phyloP scores from a whole-genome alignment of 345 rosid species.

The Sapria himalayana region DNA sequence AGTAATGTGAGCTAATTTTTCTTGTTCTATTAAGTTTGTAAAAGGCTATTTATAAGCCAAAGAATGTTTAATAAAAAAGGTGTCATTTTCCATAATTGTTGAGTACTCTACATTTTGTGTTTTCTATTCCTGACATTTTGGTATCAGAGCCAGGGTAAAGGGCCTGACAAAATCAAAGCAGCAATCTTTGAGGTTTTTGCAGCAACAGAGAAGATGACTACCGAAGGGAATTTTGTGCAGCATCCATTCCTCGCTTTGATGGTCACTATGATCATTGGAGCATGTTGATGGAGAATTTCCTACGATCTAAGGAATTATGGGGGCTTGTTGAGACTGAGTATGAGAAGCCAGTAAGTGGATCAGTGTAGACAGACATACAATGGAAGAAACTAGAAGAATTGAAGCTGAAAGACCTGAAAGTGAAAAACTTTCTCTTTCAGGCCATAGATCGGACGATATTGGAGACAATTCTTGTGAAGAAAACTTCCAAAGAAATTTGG shows the following conservation, averaged over 20 bases:
- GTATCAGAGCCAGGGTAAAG: background rate
- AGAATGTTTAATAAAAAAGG: no score
- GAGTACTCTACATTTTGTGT: background rate
- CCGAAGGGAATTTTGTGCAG: background rate
- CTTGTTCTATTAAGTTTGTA: no score
- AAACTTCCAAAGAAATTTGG: background rate
- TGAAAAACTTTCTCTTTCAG: background rate
- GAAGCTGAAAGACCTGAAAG: background rate
- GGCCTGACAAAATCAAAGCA: constrained; percentile 3
- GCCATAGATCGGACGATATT: background rate
- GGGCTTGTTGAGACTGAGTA: background rate
- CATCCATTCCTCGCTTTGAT: background rate
- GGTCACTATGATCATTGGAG: background rate
- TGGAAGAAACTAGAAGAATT: no score
- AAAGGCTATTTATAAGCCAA: no score
- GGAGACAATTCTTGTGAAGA: constrained; percentile 2
- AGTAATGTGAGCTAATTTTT: no score
- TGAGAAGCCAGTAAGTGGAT: background rate
- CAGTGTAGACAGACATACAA: background rate
- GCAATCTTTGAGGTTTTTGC: background rate
- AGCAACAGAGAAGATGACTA: background rate
- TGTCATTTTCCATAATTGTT: background rate
- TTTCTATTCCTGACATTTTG: background rate
- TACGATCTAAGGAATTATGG: background rate
- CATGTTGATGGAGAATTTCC: background rate